Evolutionary conservation across 2,329 filamentous ascomycete genomes (phyloP).

Genomic region (Metarhizium rileyi): DNA sequence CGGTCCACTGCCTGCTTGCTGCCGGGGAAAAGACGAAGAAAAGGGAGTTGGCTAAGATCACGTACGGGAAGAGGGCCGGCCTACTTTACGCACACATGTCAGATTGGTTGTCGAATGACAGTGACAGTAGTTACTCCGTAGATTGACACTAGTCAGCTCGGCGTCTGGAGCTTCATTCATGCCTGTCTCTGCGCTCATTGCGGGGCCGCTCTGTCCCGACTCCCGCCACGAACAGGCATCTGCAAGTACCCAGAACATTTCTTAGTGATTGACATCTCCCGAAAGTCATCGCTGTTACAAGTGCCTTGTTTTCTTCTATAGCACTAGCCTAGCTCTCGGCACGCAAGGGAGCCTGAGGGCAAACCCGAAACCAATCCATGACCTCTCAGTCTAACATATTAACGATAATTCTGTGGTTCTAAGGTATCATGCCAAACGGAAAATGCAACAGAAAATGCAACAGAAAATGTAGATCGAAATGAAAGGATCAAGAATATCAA

Average conservation of each 20-base stretch:
- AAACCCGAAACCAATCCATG: conserved; percentile 1
- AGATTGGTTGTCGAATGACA: too few relatives aligned
- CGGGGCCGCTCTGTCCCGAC: neutral
- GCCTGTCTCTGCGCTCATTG: conserved; percentile 1
- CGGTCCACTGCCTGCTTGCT: neutral
- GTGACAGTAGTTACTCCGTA: too few relatives aligned
- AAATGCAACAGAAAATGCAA: neutral
- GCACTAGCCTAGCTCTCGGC: neutral
- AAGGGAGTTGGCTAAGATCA: neutral
- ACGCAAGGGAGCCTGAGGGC: neutral
- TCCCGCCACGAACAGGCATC: neutral
- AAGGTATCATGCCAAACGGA: neutral
- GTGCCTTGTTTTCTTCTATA: neutral
- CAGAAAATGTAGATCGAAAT: too few relatives aligned
- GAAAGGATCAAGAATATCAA: conserved; percentile 5
- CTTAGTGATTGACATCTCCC: too few relatives aligned
- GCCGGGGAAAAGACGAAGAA: neutral
- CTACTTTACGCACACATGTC: neutral
- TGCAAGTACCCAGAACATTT: too few relatives aligned
- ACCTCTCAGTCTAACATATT: neutral
- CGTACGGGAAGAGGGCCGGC: neutral
- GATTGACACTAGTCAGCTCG: neutral
- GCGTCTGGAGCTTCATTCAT: neutral
- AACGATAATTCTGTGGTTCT: neutral
- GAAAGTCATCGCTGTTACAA: too few relatives aligned